Conservation (phyloP, 345 rosid genomes). For the Ailanthus altissimus region DNA sequence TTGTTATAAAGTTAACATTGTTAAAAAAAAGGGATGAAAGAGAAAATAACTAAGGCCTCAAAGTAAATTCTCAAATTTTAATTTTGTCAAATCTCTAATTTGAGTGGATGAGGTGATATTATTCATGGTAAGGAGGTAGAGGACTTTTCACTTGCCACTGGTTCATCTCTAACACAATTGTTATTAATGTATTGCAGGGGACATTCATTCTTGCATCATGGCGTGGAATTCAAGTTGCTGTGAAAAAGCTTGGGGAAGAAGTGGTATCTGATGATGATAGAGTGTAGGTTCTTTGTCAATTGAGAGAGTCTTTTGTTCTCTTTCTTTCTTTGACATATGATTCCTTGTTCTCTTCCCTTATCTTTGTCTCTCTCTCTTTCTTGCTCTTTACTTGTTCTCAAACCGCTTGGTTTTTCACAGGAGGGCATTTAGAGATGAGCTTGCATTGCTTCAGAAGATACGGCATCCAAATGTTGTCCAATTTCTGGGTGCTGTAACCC, state of each 20-base stretch:
- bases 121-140: neutral
- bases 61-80: neutral
- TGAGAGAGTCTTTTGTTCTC: neutral
- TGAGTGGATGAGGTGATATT: neutral
- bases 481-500: slow-evolving; percentile 97
- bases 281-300: slow-evolving; percentile 60
- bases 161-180: slow-evolving; percentile 13
- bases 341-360: neutral
- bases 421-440: slow-evolving; percentile 84
- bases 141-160: neutral
- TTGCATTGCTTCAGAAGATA: slow-evolving; percentile 87
- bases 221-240: slow-evolving; percentile 97
- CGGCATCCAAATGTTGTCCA: slow-evolving; percentile 96
- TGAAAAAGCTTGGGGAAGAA: slow-evolving; percentile 78
- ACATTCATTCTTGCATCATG: slow-evolving; percentile 76
- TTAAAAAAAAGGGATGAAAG: neutral
- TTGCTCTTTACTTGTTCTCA: neutral
- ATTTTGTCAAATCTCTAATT: neutral
- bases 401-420: slow-evolving; percentile 42
- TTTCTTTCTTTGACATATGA: neutral
- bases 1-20: neutral
- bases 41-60: neutral
- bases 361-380: neutral
- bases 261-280: slow-evolving; percentile 69
- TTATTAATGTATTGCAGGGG: slow-evolving; percentile 52